Base-by-base conservation (phyloP, 352 stramenopile genomes). In the Phytophthora chlamydospora region DNA sequence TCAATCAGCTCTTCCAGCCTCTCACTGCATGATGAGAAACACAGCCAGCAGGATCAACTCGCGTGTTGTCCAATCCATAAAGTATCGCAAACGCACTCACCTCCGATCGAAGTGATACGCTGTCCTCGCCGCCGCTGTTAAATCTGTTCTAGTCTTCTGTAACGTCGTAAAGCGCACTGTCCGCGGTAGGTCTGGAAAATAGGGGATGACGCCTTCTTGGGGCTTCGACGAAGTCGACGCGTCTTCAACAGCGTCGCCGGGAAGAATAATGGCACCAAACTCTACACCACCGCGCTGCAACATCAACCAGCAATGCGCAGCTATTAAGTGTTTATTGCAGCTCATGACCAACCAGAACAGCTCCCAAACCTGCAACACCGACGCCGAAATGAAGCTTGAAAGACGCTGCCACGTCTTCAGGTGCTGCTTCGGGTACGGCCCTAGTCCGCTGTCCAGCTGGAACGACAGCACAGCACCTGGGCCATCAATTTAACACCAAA, bases 401-500 rank as follows among this genome's bases (percentile, higher is more conserved):
- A 96, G 70, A 31, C 78, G 76, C 38, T 73, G 73, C 87, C 87
- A 96, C 24, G 66, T 75, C 57, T 85, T 88, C 52, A 76, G 21
- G 59, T 96, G 85, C 53, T 92, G 80, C 69, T 85, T 86, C 14
- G 87, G 85, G 58, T 96, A 96, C 41, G 82, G 68, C 2, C 85
- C 87, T 17, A 96, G 68, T 11, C 85, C 83, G 36, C 81, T 82
- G 43, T 96, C 87, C 14, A 96, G 60, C 68, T 96, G 83, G 62
- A 94, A 96, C 14, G 76, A 79, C 33, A 79, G 49, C 40, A 94
- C 87, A 0, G 85, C 84, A 29, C 59, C 80, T 91, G 39, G 21
- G 54, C 45, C 35, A 36, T 32, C n/a, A 50, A 32, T 24, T 24
- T 35, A 61, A 24, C 14, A 29, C 24, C 24, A 9, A 43, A 4